Base-by-base conservation (phyloP, 2,329 filamentous ascomycete genomes). In the Hirsutella rhossiliensis region DNA sequence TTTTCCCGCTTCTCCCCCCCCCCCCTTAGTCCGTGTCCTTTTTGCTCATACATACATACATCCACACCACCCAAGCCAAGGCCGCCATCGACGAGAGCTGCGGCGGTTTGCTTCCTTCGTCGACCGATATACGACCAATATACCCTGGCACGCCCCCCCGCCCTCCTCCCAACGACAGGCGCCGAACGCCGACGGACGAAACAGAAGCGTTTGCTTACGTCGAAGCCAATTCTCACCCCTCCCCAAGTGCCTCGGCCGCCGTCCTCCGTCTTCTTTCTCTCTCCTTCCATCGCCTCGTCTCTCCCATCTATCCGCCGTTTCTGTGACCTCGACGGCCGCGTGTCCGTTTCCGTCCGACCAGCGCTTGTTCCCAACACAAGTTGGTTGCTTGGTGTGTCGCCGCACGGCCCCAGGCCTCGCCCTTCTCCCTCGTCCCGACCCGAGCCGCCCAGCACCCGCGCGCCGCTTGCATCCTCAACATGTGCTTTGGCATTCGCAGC, bases 401-500 rank as follows among this genome's bases (percentile, higher is more conserved):
- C n/a, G n/a, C n/a, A n/a, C n/a, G n/a, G n/a, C n/a, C n/a, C n/a
- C n/a, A n/a, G n/a, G n/a, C 11, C 30, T 13, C 11, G 11, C 11
- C 11, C 11, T 13, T 32, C 34, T 13, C 34, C 15, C 15, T 4
- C 34, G 5, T n/a, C 30, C 30, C 15, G 11, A n/a, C 11, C 30
- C 30, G 11, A 32, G 29, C 13, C 29, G 7, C 29, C 29, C 8
- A 7, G 30, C 30, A 12, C 15, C 30, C 11, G 15, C 11, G 15
- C 34, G 34, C 34, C 34, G 8, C 8, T n/a, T 18, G 18, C 34
- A 36, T 15, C 9, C 13, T 36, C 40, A 31, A 17, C 42, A 84
- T 84, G 80, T 84, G 80, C 62, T 83, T 84, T 61, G 76, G 78
- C 48, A 64, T 67, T 50, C 68, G 75, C 53, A 68, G 75, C 53